Evolutionary conservation across 768 basidiomycete genomes (phyloP).

Genomic region (Agrocybe praecox): DNA sequence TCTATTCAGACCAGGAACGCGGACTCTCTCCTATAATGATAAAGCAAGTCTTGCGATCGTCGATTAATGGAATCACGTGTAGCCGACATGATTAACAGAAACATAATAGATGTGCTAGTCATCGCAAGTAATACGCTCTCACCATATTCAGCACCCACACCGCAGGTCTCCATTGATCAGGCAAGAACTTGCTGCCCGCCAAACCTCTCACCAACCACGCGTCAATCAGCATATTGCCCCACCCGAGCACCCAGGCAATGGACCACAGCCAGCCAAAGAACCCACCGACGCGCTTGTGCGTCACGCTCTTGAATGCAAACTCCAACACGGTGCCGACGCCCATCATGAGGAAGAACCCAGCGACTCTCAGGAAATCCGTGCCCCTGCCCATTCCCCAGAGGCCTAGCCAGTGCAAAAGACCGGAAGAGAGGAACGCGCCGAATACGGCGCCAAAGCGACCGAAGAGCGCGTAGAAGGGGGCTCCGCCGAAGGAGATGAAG

Average conservation of each 20-base stretch:
- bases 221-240: constrained; percentile 52
- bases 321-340: constrained; percentile 57
- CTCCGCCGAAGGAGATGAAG: constrained; percentile 54
- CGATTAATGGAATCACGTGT: too few species aligned
- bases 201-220: constrained; percentile 49
- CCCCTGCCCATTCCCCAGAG: constrained; percentile 62
- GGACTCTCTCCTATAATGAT: too few species aligned
- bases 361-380: constrained; percentile 42
- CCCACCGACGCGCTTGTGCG: constrained; percentile 13
- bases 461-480: constrained; percentile 40
- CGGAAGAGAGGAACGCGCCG: constrained; percentile 9
- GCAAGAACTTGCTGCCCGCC: constrained; percentile 40
- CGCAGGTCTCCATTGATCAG: constrained; percentile 36
- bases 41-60: too few species aligned
- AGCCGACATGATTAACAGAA: too few species aligned
- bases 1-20: too few species aligned
- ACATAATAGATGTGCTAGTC: background rate
- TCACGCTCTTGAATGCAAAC: constrained; percentile 40
- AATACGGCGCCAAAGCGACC: constrained; percentile 44
- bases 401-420: constrained; percentile 57
- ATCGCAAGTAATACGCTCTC: background rate
- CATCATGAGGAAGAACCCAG: constrained; percentile 60
- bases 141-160: constrained; percentile 17
- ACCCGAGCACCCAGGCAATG: constrained; percentile 52
- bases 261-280: constrained; percentile 29